Evolutionary conservation across 2,329 filamentous ascomycete species (phyloP).

Genomic region (Ceratocystis papillata): DNA sequence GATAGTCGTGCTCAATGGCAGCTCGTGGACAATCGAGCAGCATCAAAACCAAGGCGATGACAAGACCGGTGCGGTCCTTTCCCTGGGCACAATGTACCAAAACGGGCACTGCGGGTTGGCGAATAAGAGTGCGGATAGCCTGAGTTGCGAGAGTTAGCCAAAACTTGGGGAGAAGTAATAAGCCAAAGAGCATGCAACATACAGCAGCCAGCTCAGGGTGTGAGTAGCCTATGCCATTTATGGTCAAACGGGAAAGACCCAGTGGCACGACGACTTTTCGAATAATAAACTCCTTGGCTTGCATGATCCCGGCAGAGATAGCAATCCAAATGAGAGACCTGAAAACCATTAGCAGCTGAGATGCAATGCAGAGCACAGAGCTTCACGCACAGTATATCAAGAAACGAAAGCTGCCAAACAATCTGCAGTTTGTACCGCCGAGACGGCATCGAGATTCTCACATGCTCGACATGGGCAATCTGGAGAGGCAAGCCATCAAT

Average conservation of each 20-base stretch:
- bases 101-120: conserved; percentile 41
- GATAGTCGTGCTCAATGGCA: conserved; percentile 62
- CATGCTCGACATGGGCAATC: conserved; percentile 10
- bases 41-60: conserved; percentile 57
- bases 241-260: conserved; percentile 59
- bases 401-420: conserved; percentile 21
- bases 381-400: conserved; percentile 21
- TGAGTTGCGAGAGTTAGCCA: background rate
- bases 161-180: too few species aligned
- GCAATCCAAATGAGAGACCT: conserved; percentile 41
- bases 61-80: conserved; percentile 66
- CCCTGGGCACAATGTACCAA: conserved; percentile 80
- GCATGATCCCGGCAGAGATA: conserved; percentile 53
- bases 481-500: conserved; percentile 12
- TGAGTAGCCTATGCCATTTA: conserved; percentile 59
- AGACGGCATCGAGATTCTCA: conserved; percentile 2
- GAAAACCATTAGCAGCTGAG: conserved; percentile 37
- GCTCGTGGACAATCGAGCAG: conserved; percentile 46
- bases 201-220: conserved; percentile 47
- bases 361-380: too few species aligned
- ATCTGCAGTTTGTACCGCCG: conserved; percentile 18
- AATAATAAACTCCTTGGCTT: conserved; percentile 60
- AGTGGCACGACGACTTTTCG: conserved; percentile 59
- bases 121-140: conserved; percentile 5
- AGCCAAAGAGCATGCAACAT: background rate